phyloP scores from a whole-genome alignment of 2,329 filamentous ascomycete genomes.

The Huntiella omanensis region DNA sequence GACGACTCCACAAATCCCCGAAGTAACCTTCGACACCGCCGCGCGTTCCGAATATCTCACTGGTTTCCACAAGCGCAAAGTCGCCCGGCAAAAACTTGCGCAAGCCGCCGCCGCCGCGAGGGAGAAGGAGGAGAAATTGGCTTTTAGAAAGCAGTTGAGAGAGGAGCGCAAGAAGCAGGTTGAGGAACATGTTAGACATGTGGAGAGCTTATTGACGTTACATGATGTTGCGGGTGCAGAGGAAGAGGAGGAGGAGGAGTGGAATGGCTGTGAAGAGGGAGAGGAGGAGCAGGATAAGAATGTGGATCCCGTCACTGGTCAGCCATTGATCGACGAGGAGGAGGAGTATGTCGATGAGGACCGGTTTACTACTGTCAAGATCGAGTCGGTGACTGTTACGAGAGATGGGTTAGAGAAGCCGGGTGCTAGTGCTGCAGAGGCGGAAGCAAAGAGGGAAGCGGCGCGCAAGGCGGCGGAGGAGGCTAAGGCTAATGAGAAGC shows the following conservation, averaged over 20 bases:
- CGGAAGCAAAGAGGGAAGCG: slow-evolving; percentile 21
- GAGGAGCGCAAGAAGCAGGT: slow-evolving; percentile 68
- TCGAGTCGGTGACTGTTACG: slow-evolving; percentile 71
- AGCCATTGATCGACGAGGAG: slow-evolving; percentile 51
- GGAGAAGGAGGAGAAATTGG: slow-evolving; percentile 58
- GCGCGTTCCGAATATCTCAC: slow-evolving; percentile 78
- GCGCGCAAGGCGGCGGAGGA: slow-evolving; percentile 18
- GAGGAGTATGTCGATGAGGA: slow-evolving; percentile 96
- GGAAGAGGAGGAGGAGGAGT: slow-evolving; percentile 24
- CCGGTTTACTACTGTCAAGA: slow-evolving; percentile 82
- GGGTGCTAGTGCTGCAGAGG: slow-evolving; percentile 19
- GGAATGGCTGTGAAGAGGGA: slow-evolving; percentile 44
- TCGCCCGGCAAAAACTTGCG: slow-evolving; percentile 66
- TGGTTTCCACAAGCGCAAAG: slow-evolving; percentile 91
- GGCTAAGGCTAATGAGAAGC: slow-evolving; percentile 20
- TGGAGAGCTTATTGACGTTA: slow-evolving; percentile 50
- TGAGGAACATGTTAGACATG: slow-evolving; percentile 60
- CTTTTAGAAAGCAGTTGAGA: slow-evolving; percentile 57
- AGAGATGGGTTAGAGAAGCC: slow-evolving; percentile 49
- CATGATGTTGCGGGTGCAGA: slow-evolving; percentile 31
- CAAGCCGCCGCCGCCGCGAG: slow-evolving; percentile 63
- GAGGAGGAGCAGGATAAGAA: slow-evolving; percentile 37
- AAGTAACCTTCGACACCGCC: slow-evolving; percentile 66
- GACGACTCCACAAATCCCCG: slow-evolving; percentile 40
- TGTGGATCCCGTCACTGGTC: slow-evolving; percentile 24